phyloP scores from a whole-genome alignment of 257 asterid species.

The Nicotiana tabacum region DNA sequence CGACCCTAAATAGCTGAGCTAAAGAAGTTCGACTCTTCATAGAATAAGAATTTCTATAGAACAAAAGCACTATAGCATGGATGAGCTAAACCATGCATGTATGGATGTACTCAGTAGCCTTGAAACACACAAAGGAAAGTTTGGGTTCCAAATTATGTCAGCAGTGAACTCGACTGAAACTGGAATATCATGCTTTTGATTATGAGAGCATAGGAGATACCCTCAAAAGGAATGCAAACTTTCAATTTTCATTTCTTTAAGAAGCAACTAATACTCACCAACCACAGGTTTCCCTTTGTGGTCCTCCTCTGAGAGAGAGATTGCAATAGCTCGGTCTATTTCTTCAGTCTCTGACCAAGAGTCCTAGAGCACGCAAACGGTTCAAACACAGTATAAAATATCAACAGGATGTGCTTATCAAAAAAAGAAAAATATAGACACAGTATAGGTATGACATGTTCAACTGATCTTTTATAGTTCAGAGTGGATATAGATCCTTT shows the following conservation, averaged over 20 bases:
- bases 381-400: not conserved
- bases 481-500: not conserved
- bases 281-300: slow-evolving; percentile 42
- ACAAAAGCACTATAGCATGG: not conserved
- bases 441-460: not conserved
- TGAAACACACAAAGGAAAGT: not conserved
- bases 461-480: not conserved
- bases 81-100: not conserved
- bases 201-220: not conserved
- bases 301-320: slow-evolving; percentile 75
- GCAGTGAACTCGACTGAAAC: not conserved
- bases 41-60: not conserved
- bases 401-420: not conserved
- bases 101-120: not conserved
- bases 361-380: slow-evolving; percentile 30
- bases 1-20: not conserved
- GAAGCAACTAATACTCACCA: slow-evolving; percentile 36
- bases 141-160: not conserved
- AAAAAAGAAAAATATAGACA: not conserved
- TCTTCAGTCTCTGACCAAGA: slow-evolving; percentile 62
- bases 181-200: not conserved
- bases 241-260: not conserved
- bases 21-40: not conserved
- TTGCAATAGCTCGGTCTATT: slow-evolving; percentile 73
- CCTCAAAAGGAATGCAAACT: not conserved